Base-by-base conservation (phyloP, 495 filamentous ascomycete species). In the Trichoderma reesei region DNA sequence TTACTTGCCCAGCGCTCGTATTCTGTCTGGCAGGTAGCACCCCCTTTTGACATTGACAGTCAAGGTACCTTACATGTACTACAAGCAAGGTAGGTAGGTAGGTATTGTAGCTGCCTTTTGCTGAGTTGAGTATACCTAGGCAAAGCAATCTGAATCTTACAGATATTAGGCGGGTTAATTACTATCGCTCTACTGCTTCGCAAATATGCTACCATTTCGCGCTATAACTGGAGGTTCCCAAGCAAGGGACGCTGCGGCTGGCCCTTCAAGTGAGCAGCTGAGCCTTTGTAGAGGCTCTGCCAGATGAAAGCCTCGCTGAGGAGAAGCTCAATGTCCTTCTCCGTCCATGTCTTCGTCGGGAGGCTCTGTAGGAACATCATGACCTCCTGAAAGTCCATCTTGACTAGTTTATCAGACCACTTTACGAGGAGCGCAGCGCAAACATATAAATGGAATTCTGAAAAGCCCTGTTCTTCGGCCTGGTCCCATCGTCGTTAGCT, bases 301-400 rank as follows among this genome's bases (percentile, higher is more conserved):
- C 92, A 97, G 66, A 97, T 96, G 70, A 90, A 97, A 5, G 92
- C 92, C 77, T 98, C 94, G 73, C 91, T 96, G 59, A 98, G 80
- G 62, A 98, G 79, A 38, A 98, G 84, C 74, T 97, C 94, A 67
- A 98, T 92, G 66, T 98, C 94, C 76, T 98, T 96, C 74, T 96
- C 95, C 13, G 91, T 96, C 94, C 94, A 98, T 36, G 87, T 84
- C 64, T 87, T 86, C n/a, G 95, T 98, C 8, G 94, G 94, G 65
- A 98, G 76, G 41, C 92, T 89, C 77, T 98, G 94, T 36, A 98
- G 79, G 70, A 98, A 98, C 93, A 98, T 98, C 94, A 98, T 98
- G 63, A 96, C 86, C 72, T 96, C 93, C 80, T 96, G 81, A 68
- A 96, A 98, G 73, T 98, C 94, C 94, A 97, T 98, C 75, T 95